phyloP scores from a whole-genome alignment of 2,329 filamentous ascomycete species.

The Colletotrichum spinosum region DNA sequence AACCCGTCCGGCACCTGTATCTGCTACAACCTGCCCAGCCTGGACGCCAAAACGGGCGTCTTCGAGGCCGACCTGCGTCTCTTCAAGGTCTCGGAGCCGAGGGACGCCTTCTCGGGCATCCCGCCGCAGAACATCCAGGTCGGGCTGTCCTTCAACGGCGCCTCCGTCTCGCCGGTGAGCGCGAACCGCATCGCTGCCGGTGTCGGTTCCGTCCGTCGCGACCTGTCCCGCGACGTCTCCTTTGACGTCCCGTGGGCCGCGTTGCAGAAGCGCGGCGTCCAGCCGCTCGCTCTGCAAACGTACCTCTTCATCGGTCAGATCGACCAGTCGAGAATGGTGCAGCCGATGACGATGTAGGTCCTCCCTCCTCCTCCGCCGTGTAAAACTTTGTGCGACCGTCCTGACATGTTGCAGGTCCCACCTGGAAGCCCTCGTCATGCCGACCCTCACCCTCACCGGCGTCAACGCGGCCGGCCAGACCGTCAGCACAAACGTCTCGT shows the following conservation, averaged over 20 bases:
- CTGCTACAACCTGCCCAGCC: constrained; percentile 83
- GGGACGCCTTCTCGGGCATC: constrained; percentile 64
- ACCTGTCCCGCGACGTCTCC: constrained; percentile 36
- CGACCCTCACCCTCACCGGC: constrained; percentile 75
- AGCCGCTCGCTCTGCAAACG: constrained; percentile 65
- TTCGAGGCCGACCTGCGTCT: constrained; percentile 84
- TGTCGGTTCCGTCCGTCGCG: constrained; percentile 41
- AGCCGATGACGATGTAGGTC: constrained; percentile 72
- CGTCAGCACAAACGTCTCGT: constrained; percentile 73
- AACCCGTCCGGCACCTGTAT: constrained; percentile 83
- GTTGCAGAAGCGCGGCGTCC: constrained; percentile 36
- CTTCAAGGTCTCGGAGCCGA: constrained; percentile 74
- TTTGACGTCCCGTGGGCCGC: constrained; percentile 18
- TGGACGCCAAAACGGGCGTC: constrained; percentile 74
- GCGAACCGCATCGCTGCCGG: constrained; percentile 42
- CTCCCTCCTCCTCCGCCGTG: background rate
- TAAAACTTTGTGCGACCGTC: too few species aligned
- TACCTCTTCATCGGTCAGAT: constrained; percentile 79
- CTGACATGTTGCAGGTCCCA: constrained; percentile 55
- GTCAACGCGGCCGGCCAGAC: constrained; percentile 60
- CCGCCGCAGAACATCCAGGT: constrained; percentile 65
- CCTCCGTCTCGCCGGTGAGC: constrained; percentile 60
- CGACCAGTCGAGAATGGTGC: constrained; percentile 65
- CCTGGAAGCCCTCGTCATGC: constrained; percentile 74
- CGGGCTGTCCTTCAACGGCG: constrained; percentile 65